Evolutionary conservation across 2,329 filamentous ascomycete species (phyloP).

Genomic region (Penicillium sp.): DNA sequence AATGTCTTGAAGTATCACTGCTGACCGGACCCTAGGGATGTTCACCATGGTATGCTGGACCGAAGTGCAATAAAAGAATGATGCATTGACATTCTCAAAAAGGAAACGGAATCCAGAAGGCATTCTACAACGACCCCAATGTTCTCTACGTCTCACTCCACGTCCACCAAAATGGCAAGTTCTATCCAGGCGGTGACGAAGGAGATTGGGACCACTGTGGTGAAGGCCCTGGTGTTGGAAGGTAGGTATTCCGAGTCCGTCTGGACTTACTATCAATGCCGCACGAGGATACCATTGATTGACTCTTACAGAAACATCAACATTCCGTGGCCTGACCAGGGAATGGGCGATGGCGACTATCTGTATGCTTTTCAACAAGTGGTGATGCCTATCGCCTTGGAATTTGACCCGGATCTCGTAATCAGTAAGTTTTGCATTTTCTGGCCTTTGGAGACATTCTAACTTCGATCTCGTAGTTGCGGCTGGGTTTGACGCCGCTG

Average conservation of each 20-base stretch:
- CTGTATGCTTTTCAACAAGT: constrained; percentile 94
- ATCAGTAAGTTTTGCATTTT: constrained; percentile 55
- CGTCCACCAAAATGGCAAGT: constrained; percentile 76
- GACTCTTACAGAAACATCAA: constrained; percentile 57
- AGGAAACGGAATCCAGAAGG: constrained; percentile 93
- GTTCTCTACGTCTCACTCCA: constrained; percentile 94
- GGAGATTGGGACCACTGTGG: constrained; percentile 61
- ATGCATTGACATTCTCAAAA: background rate
- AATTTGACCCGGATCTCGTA: constrained; percentile 91
- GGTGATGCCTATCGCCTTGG: constrained; percentile 90
- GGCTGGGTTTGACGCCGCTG: constrained; percentile 92
- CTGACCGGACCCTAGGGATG: constrained; percentile 53
- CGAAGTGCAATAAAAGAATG: background rate
- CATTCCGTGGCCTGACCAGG: constrained; percentile 64
- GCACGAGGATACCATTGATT: background rate
- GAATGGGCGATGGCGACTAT: constrained; percentile 96
- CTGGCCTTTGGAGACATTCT: background rate
- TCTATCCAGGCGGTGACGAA: constrained; percentile 70
- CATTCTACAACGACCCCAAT: constrained; percentile 92
- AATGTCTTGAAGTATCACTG: constrained; percentile 1
- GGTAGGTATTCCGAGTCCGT: constrained; percentile 41
- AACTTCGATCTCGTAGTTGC: constrained; percentile 60
- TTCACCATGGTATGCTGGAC: constrained; percentile 57
- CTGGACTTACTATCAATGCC: background rate
- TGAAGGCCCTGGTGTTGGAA: constrained; percentile 56